These are phyloP conservation scores for Magnaporthiopsis rhizophila DNA, from an alignment of 2,329 filamentous ascomycete genomes.

Conservation along the genomic window DNA sequence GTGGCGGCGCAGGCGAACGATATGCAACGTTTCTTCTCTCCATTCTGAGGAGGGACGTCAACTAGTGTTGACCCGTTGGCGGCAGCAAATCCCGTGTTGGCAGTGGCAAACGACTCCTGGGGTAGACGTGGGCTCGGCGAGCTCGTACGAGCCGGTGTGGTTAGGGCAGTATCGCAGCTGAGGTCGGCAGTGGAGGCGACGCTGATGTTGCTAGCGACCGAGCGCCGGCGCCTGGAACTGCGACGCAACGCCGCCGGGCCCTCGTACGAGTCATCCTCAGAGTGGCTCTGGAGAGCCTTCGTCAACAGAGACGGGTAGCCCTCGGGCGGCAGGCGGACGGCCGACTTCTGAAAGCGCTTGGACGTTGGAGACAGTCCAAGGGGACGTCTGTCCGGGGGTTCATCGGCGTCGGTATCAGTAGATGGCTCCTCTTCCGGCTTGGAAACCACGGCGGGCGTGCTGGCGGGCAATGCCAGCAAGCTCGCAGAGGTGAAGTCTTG, in stretches of 20 bases:
- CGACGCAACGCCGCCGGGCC: conserved; percentile 24
- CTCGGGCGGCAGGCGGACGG: conserved; percentile 39
- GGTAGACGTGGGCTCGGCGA: conserved; percentile 83
- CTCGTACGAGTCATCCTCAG: conserved; percentile 45
- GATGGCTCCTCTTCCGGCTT: conserved; percentile 52
- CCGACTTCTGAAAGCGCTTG: conserved; percentile 38
- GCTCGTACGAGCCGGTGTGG: conserved; percentile 79
- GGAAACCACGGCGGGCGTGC: conserved; percentile 33
- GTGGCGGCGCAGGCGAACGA: conserved; percentile 74
- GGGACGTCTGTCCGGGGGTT: conserved; percentile 64
- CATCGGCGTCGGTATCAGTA: conserved; percentile 77
- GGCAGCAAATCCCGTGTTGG: conserved; percentile 1
- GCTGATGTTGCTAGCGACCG: conserved; percentile 73
- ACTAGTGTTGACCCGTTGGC: conserved; percentile 11
- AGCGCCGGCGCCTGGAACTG: conserved; percentile 43
- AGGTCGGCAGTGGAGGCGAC: conserved; percentile 79
- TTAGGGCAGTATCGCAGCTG: conserved; percentile 89
- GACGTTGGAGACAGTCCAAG: conserved; percentile 16
- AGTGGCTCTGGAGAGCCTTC: conserved; percentile 64
- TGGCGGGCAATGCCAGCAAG: conserved; percentile 37
- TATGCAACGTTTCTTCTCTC: conserved; percentile 80
- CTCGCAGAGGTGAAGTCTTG: conserved; percentile 25
- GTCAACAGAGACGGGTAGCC: conserved; percentile 79
- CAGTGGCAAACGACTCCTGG: conserved; percentile 35
- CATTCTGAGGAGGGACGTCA: conserved; percentile 26